Evolutionary conservation across 225 moss, liverwort and hornwort species (phyloP), one percentile per base, ranked within the genome.

Genomic region (Straminergon stramineum): DNA sequence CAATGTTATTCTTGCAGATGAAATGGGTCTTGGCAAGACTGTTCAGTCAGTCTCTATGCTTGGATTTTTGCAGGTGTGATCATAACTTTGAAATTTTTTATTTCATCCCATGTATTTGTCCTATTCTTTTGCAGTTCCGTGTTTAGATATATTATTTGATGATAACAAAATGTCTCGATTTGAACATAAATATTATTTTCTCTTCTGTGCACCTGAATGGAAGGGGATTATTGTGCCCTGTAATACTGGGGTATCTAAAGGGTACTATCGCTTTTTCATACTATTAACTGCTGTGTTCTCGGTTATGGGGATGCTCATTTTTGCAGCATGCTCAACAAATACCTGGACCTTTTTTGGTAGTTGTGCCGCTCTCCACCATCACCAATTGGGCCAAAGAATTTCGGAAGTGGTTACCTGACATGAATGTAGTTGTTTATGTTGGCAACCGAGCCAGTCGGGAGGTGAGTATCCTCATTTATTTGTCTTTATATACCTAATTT

Each of bases 301-400:
- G 82, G 75, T 80, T 86, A 53, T 90, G 88, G 85, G 85, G 75
- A 61, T 84, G 61, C 67, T 78, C 80, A 79, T 80, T 84, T 37
- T 76, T 90, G 93, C 96, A 99, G 99, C 92, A 99, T 95, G 95
- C 97, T 83, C 99, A 99, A 88, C 95, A 99, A 94, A 97, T 99
- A 87, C 97, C 97, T 88, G 99, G 99, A 78, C 99, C 99, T 45
- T 99, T 99, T 88, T 87, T 99, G 90, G 99, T 99, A 86, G 97
- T 99, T 92, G 99, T 99, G 69, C 99, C 99, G 68, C 91, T 99
- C 86, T 99, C 99, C 83, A 99, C 99, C 64, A 97, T 99, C 87
- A 97, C 99, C 79, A 99, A 99, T 87, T 99, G 99, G 99, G 99
- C 97, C 48, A 99, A 97, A 94, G 99, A 99, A 87, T 99, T 99